phyloP scores from a whole-genome alignment of 306 rosid species.

The Betula pendula region DNA sequence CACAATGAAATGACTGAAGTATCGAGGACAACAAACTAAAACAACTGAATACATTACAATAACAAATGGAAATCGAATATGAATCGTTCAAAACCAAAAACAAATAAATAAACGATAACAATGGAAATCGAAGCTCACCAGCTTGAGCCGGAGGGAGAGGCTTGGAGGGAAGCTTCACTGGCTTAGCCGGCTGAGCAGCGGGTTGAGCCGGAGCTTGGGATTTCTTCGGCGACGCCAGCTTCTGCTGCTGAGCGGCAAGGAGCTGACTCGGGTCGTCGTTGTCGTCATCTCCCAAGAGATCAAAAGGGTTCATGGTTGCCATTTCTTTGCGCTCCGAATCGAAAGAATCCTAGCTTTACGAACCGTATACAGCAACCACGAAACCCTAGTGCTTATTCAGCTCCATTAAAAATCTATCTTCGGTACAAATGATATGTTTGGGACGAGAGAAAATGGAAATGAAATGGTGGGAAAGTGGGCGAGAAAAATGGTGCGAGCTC shows the following conservation, averaged over 20 bases:
- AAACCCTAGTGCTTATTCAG: slow-evolving; percentile 27
- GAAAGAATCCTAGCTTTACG: slow-evolving; percentile 26
- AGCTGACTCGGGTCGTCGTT: slow-evolving; percentile 56
- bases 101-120: neutral
- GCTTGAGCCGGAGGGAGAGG: slow-evolving; percentile 67
- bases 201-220: slow-evolving; percentile 31
- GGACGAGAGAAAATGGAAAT: neutral
- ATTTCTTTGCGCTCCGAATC: slow-evolving; percentile 32
- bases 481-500: neutral
- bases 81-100: neutral
- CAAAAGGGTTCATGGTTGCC: slow-evolving; percentile 65
- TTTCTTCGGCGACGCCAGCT: slow-evolving; percentile 41
- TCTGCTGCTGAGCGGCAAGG: slow-evolving; percentile 39
- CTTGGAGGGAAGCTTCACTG: slow-evolving; percentile 64
- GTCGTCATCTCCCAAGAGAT: slow-evolving; percentile 61
- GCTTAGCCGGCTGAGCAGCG: slow-evolving; percentile 36
- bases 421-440: neutral
- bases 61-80: neutral
- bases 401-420: slow-evolving; percentile 38
- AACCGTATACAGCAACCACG: slow-evolving; percentile 36
- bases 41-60: neutral
- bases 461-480: neutral
- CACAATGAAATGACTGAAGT: too few relatives aligned
- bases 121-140: slow-evolving; percentile 25
- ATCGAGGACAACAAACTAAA: neutral